Conservation (phyloP, 208 protist species). For the Balamuthia mandrillaris region DNA sequence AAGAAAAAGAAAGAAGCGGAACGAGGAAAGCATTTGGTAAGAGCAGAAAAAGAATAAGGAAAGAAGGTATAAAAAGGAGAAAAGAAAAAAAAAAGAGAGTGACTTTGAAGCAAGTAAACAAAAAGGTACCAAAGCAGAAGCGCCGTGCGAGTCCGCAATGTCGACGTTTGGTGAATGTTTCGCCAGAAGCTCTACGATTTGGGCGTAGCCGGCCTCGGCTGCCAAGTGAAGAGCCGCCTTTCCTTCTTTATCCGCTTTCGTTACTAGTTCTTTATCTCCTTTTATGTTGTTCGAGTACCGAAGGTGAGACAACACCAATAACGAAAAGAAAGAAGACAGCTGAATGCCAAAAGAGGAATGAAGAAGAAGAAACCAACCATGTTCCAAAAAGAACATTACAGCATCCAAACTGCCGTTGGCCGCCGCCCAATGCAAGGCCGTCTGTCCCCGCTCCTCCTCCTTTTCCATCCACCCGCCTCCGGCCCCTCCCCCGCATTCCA, state of each 20-base stretch:
- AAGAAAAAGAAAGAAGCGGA: too few relatives aligned
- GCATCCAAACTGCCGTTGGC: background rate
- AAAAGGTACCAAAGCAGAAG: background rate
- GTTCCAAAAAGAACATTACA: background rate
- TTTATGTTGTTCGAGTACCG: too few relatives aligned
- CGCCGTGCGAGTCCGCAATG: background rate
- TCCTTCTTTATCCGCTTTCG: background rate
- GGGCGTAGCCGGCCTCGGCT: background rate
- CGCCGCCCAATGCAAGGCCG: background rate
- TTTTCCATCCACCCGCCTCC: too few relatives aligned
- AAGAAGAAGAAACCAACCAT: background rate
- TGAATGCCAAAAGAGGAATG: too few relatives aligned
- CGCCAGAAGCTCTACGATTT: background rate
- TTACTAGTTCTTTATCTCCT: background rate
- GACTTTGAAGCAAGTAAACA: too few relatives aligned
- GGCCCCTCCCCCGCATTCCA: background rate
- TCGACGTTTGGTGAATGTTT: background rate
- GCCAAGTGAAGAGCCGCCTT: conserved; percentile 3
- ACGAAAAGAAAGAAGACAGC: too few relatives aligned
- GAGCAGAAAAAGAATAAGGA: background rate
- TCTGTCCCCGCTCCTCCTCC: background rate
- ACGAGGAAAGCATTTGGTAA: background rate
- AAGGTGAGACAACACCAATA: background rate
- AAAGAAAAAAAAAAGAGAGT: too few relatives aligned
- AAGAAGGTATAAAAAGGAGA: background rate